A percentile compares a stretch with the other conserved stretches of the same genome.
These are phyloP conservation scores for Spizellomyces punctatus DNA, from an alignment of 192 early-diverging fungal genomes.

Conservation along the genomic window DNA sequence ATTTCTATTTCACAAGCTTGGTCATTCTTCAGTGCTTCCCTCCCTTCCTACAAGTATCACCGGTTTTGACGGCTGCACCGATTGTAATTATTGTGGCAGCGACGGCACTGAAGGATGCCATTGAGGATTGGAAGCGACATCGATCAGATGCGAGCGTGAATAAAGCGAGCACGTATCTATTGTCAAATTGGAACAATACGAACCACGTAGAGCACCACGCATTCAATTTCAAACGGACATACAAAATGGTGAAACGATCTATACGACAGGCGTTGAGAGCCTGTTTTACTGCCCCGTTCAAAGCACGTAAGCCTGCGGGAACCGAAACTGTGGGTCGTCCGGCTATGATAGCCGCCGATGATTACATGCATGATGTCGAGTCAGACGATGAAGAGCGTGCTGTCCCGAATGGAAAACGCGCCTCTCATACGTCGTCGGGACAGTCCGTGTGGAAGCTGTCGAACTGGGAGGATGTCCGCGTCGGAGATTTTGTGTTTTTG, in stretches of 20 bases:
- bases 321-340: not conserved
- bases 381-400: not conserved
- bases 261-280: not conserved
- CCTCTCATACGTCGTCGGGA: not conserved
- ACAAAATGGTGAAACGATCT: not conserved
- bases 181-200: constrained; percentile 63
- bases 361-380: constrained; percentile 12
- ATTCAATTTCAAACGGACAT: not conserved
- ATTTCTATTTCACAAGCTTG: constrained; percentile 87
- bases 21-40: constrained; percentile 83
- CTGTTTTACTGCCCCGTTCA: not conserved
- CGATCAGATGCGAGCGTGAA: constrained; percentile 84
- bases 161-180: constrained; percentile 60
- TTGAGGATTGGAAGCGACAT: constrained; percentile 89
- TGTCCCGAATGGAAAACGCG: not conserved
- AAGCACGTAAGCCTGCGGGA: not conserved
- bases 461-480: constrained; percentile 53
- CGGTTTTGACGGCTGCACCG: constrained; percentile 47
- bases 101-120: constrained; percentile 68
- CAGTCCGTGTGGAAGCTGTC: constrained; percentile 39
- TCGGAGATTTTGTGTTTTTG: constrained; percentile 88
- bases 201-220: constrained; percentile 48
- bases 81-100: constrained; percentile 50
- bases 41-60: constrained; percentile 59
- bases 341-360: constrained; percentile 5